Conservation (phyloP, 352 stramenopile genomes). For the Globisporangium abappressorium region DNA sequence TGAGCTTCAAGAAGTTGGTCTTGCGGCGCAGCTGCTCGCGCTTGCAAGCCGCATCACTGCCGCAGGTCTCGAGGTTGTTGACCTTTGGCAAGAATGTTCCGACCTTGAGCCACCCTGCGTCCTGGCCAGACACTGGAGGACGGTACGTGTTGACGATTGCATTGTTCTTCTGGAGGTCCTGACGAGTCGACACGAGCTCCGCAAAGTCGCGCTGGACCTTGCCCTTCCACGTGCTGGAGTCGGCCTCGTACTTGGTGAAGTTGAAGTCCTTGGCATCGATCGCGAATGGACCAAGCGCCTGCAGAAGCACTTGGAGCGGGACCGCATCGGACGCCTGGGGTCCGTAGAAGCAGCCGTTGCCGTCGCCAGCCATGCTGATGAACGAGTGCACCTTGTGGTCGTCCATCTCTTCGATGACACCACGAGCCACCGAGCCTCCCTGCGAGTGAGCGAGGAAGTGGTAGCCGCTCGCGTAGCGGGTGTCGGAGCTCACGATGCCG, state of each 20-base stretch:
- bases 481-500: conserved; percentile 20
- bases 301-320: conserved; percentile 18
- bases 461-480: conserved; percentile 33
- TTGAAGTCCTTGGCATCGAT: conserved; percentile 25
- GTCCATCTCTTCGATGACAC: conserved; percentile 53
- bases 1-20: conserved; percentile 31
- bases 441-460: conserved; percentile 50
- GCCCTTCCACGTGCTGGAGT: conserved; percentile 18
- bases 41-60: conserved; percentile 22
- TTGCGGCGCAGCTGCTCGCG: conserved; percentile 24
- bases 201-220: conserved; percentile 35
- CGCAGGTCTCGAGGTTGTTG: conserved; percentile 31
- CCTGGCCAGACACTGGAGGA: conserved; percentile 18
- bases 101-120: conserved; percentile 15
- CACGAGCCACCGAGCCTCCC: conserved; percentile 36
- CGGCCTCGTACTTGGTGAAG: conserved; percentile 29
- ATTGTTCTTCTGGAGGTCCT: conserved; percentile 20
- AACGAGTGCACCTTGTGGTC: conserved; percentile 51
- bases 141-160: conserved; percentile 27
- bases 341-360: conserved; percentile 52
- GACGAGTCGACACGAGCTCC: conserved; percentile 18
- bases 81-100: conserved; percentile 24
- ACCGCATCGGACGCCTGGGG: conserved; percentile 26
- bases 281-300: conserved; percentile 22
- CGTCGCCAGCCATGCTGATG: conserved; percentile 36